These are phyloP conservation scores for Acacia melanoxylon DNA, from an alignment of 306 rosid genomes.

Conservation along the genomic window DNA sequence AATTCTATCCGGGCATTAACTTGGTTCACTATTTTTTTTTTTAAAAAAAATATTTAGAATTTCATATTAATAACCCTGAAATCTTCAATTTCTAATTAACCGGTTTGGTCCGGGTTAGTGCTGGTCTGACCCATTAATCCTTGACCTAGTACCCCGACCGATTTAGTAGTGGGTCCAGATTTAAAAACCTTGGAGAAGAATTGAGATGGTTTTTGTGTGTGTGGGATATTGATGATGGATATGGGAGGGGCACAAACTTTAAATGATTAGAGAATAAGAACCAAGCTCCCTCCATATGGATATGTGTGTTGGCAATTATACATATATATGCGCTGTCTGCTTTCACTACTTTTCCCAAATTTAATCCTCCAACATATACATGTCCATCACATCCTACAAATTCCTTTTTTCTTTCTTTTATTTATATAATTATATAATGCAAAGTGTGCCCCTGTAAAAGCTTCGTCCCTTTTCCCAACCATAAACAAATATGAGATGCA, in stretches of 20 bases:
- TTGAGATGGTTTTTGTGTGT: neutral
- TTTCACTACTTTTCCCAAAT: slow-evolving; percentile 31
- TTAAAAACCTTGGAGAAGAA: too few relatives aligned
- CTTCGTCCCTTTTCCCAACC: slow-evolving; percentile 41
- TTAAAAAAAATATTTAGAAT: too few relatives aligned
- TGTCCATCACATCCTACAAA: neutral
- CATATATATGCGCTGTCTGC: neutral
- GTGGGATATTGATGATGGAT: neutral
- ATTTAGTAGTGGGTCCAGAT: too few relatives aligned
- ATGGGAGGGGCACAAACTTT: slow-evolving; percentile 8
- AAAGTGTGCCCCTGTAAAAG: slow-evolving; percentile 46
- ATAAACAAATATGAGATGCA: slow-evolving; percentile 32
- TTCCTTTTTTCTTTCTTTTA: neutral
- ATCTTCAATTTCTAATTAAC: too few relatives aligned
- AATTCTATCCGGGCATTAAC: too few relatives aligned
- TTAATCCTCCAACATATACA: neutral
- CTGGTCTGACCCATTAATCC: too few relatives aligned
- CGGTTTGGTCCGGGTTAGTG: too few relatives aligned
- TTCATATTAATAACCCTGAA: too few relatives aligned
- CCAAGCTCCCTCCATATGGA: neutral
- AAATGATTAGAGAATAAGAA: slow-evolving; percentile 60
- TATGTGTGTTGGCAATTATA: slow-evolving; percentile 22
- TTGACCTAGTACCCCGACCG: too few relatives aligned
- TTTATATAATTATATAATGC: neutral
- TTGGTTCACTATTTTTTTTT: too few relatives aligned